These are phyloP conservation scores for Mycogone perniciosa DNA, from an alignment of 2,329 filamentous ascomycete genomes.

Conservation along the genomic window DNA sequence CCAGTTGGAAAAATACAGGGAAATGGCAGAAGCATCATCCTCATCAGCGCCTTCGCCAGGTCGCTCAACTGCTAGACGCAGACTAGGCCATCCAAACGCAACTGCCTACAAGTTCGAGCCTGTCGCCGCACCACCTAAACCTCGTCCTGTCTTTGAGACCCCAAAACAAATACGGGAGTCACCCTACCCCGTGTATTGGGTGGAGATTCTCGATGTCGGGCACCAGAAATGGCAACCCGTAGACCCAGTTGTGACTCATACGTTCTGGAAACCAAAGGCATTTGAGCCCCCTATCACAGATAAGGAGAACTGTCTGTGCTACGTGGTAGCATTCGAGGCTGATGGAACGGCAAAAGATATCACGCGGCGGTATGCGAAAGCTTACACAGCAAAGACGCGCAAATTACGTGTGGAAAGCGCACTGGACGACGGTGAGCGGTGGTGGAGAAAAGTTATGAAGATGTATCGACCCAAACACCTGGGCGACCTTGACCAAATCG, in stretches of 20 bases:
- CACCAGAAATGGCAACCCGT: conserved; percentile 89
- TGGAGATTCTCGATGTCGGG: conserved; percentile 80
- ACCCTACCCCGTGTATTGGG: conserved; percentile 82
- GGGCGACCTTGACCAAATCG: conserved; percentile 72
- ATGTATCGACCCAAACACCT: conserved; percentile 36
- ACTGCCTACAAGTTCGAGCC: conserved; percentile 46
- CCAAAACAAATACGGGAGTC: conserved; percentile 57
- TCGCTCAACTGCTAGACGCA: conserved; percentile 36
- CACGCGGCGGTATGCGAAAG: conserved; percentile 79
- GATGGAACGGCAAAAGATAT: conserved; percentile 77
- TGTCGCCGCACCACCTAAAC: conserved; percentile 31
- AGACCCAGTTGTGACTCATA: conserved; percentile 76
- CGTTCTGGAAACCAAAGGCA: conserved; percentile 63
- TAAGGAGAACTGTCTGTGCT: conserved; percentile 67
- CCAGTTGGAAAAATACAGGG: conserved; percentile 22
- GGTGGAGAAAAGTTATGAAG: conserved; percentile 49
- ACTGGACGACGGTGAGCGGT: conserved; percentile 41
- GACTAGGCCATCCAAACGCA: conserved; percentile 49
- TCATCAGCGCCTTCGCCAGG: conserved; percentile 22
- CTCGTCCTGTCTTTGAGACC: conserved; percentile 26
- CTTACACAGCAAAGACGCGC: conserved; percentile 84
- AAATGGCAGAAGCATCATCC: conserved; percentile 29
- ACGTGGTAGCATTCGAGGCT: conserved; percentile 79
- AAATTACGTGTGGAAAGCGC: conserved; percentile 67
- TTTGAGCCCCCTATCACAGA: conserved; percentile 82